Base-by-base conservation (phyloP, 495 filamentous ascomycete species). In the Jackrogersella multiformis region DNA sequence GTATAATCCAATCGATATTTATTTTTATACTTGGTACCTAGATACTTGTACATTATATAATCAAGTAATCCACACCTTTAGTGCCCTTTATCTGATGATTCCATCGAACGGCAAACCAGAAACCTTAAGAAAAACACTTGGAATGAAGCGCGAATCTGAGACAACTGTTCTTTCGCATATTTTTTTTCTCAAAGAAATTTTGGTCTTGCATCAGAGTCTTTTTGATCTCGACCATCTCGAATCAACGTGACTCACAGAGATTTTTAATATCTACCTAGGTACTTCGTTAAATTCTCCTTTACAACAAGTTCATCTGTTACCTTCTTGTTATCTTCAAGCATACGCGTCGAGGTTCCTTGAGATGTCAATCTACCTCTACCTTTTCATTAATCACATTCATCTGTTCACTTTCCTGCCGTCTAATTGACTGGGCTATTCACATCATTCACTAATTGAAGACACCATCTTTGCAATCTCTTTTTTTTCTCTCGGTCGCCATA, bases 341-440 rank as follows among this genome's bases (percentile, higher is more conserved):
- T 18, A 57, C 65, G 58, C 65, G 65, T 63, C 65, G 21, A 68
- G 24, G 24, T 35, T 60, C 30, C 35, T 63, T 62, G 58, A 28
- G 5, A 62, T 63, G 58, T 39, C n/a, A 35, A 67, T 52, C 13
- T 15, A 49, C 21, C 41, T 61, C 36, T 13, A 35, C 36, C n/a
- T n/a, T n/a, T n/a, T n/a, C n/a, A 46, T 57, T 32, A 30, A 32
- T 16, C 45, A 41, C 23, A 52, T 46, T 51, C 58, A 55, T 35
- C 18, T 12, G 9, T 48, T 45, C 13, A 56, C 32, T 41, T 41
- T 8, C 15, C 30, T 39, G 12, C 28, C 13, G n/a, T 61, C 12
- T 34, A 56, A 67, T 61, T 61, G 44, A 61, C 36, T 42, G 28
- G 6, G 20, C 15, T 21, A 51, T 26, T 15, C 13, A 51, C 26